Evolutionary conservation across 257 asterid genomes (phyloP), one percentile per base, ranked within the genome.

Genomic region (Fraxinus cuspidata): DNA sequence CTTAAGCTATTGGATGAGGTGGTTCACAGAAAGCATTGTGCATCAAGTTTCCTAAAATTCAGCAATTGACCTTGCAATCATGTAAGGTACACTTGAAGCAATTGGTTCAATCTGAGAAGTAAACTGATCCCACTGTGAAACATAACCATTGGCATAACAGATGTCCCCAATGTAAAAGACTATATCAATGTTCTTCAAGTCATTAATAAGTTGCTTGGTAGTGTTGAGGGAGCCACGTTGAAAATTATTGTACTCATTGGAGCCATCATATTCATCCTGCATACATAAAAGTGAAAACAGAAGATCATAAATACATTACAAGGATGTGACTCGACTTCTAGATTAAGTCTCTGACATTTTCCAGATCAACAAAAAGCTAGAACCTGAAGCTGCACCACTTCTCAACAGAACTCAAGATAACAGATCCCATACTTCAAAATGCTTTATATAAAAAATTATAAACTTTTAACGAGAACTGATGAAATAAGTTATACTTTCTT

Each of bases 201-300:
- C 98, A 71, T 82, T 81, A 67, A 86, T 70, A 35, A 96, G 96
- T 86, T 88, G 94, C 73, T 88, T 88, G 56, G 98, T 96, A 3
- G 97, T 96, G 89, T 92, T 89, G 12, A 96, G 97, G 70, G 97
- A 83, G 72, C 92, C 98, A 11, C 81, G 91, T 81, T 95, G 97
- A 78, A 80, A 92, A 77, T 91, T 86, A 75, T 90, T 92, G 12
- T 94, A 89, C 84, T 89, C 99, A 13, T 92, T 93, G 32, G 99
- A 96, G 77, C 99, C 99, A 86, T 93, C 99, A 63, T 85, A 93
- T 82, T 96, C 99, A 77, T 85, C 97, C 98, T 93, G 90, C 80
- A 80, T 12, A 66, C 27, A 32, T 7, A 12, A 68, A 28, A 19
- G 3, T 63, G 53, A 47, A 10, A 5, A 3, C 72, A 67, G 70